Evolutionary conservation across 768 basidiomycete genomes (phyloP).

Genomic region (Suillus cothurnatus): DNA sequence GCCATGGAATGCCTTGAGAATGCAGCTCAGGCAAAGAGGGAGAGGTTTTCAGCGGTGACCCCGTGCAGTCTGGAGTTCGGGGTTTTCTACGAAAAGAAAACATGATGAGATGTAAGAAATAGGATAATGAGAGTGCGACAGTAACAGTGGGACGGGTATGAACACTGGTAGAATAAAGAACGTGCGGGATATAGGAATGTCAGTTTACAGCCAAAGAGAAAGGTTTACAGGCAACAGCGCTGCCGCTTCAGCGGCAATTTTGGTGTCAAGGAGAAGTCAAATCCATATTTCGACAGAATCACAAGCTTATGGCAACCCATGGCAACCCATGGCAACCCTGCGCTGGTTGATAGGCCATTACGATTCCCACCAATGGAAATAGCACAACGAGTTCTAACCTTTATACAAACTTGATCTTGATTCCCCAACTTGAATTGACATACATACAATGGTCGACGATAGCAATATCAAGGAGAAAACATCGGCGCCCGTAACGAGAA

Average conservation of each 20-base stretch:
- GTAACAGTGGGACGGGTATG: not conserved
- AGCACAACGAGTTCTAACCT: not conserved
- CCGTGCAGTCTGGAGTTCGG: slow-evolving; percentile 48
- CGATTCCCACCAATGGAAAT: not conserved
- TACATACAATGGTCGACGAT: slow-evolving; percentile 36
- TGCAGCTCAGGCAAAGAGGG: slow-evolving; percentile 80
- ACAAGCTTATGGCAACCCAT: not conserved
- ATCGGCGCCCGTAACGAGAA: slow-evolving; percentile 18
- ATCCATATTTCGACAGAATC: slow-evolving; percentile 8
- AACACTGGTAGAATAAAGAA: slow-evolving; percentile 27
- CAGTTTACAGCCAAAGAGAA: slow-evolving; percentile 12
- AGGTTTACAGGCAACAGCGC: slow-evolving; percentile 15
- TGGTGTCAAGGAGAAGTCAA: slow-evolving; percentile 23
- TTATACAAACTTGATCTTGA: not conserved
- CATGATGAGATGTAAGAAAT: slow-evolving; percentile 45
- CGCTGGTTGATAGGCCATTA: not conserved
- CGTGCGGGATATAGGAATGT: slow-evolving; percentile 14
- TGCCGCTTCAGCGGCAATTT: not conserved
- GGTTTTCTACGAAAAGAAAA: slow-evolving; percentile 72
- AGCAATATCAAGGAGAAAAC: slow-evolving; percentile 15
- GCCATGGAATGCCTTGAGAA: slow-evolving; percentile 82
- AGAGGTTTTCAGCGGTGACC: slow-evolving; percentile 61
- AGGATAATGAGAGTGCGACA: slow-evolving; percentile 20
- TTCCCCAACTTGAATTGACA: slow-evolving; percentile 24
- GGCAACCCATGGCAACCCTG: not conserved